Base-by-base conservation (phyloP, 2,329 filamentous ascomycete genomes). In the Chaetomium sp. region DNA sequence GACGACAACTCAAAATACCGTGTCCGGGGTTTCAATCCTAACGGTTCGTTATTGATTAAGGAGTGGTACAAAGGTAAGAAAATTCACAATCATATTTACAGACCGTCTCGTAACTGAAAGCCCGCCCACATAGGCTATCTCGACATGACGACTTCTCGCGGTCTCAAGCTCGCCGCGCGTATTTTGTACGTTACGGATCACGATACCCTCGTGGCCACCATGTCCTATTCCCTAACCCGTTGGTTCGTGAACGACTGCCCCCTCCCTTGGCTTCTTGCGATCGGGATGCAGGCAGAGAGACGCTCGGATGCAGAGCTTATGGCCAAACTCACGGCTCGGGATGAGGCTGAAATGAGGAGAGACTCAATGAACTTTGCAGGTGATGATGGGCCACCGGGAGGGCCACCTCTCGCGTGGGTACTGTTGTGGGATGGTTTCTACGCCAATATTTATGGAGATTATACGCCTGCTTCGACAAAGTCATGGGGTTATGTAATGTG, bases 401-500 rank as follows among this genome's bases (percentile, higher is more conserved):
- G 44, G 1, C 52, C 52, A 10, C 52, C 52, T 5, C 37, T 49
- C 5, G 51, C 11, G 3, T 53, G 50, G 51, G 51, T 53, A 7
- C 42, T 47, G 3, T 14, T 47, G 6, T 53, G 51, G 51, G 32
- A 32, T n/a, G 51, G 51, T 1, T 12, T 6, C 3, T 53, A 46
- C 12, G 19, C 41, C 35, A 53, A 47, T 11, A 34, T 53, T 10
- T 47, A 33, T 35, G 51, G 51, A 6, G 51, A 19, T 6, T 41
- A 53, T n/a, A 32, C 47, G 2, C 51, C 50, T 5, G 8, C 19
- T 4, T 1, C 50, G 19, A 4, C 47, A 2, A 9, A 27, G 32
- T 9, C 38, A 33, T 52, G 43, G 43, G 51, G 43, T 1, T 47
- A 53, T n/a, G 51, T 53, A 5, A 47, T 53, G 51, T 53, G 51